Percentiles rank a stretch among this genome's conserved stretches.
phyloP scores from a whole-genome alignment of 495 filamentous ascomycete species.

The Podospora didyma region DNA sequence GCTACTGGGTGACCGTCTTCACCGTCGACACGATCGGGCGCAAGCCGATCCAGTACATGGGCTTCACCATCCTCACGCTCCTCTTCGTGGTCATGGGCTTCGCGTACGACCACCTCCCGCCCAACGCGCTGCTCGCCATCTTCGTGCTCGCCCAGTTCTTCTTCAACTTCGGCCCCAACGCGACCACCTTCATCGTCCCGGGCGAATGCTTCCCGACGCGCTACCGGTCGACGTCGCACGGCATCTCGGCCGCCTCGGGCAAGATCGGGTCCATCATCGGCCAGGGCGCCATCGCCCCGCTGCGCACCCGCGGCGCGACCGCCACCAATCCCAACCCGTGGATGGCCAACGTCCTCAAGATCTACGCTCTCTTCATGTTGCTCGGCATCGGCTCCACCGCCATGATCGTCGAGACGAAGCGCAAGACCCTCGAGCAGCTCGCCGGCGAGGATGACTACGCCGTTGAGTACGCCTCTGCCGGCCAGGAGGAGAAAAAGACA shows the following conservation, averaged over 20 bases:
- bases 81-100: slow-evolving; percentile 72
- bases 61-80: slow-evolving; percentile 69
- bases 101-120: slow-evolving; percentile 52
- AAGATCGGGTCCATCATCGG: slow-evolving; percentile 61
- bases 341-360: slow-evolving; percentile 78
- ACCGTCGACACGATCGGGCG: slow-evolving; percentile 70
- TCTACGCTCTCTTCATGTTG: slow-evolving; percentile 79
- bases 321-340: slow-evolving; percentile 51
- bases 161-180: slow-evolving; percentile 70
- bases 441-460: slow-evolving; percentile 43
- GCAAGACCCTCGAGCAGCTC: slow-evolving; percentile 61
- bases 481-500: background rate
- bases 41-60: slow-evolving; percentile 73
- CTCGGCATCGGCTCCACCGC: slow-evolving; percentile 61
- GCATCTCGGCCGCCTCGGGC: slow-evolving; percentile 65
- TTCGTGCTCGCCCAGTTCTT: slow-evolving; percentile 81
- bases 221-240: slow-evolving; percentile 79
- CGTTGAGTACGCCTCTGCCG: background rate
- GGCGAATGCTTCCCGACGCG: slow-evolving; percentile 88
- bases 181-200: slow-evolving; percentile 86
- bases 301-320: slow-evolving; percentile 42
- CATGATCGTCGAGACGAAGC: slow-evolving; percentile 72
- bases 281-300: slow-evolving; percentile 50
- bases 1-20: slow-evolving; percentile 72
- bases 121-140: slow-evolving; percentile 58